phyloP scores from a whole-genome alignment of 805 yeast species.

The Hanseniaspora lindneri region DNA sequence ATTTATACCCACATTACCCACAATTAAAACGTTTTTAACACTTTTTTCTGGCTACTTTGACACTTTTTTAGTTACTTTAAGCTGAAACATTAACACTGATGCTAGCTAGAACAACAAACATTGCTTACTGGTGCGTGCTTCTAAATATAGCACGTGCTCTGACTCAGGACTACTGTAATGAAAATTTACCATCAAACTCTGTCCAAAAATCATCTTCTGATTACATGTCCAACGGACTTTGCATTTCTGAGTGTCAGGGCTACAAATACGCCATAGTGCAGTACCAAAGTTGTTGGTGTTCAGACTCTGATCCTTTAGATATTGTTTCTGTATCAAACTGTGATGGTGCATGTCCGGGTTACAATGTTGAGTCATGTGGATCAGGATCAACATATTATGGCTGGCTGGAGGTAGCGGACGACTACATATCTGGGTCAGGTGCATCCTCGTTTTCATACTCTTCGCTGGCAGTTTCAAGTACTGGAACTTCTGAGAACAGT shows the following conservation, averaged over 20 bases:
- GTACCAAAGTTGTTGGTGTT: conserved; percentile 24
- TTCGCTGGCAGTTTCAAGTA: background rate
- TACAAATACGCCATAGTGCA: conserved; percentile 25
- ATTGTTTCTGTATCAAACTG: conserved; percentile 20
- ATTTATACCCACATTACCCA: too few species aligned
- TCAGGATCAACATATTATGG: conserved; percentile 20
- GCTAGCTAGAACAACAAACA: background rate
- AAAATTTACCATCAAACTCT: conserved; percentile 10
- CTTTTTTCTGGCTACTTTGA: background rate
- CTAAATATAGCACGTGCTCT: background rate
- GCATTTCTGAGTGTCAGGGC: conserved; percentile 21
- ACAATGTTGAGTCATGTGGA: conserved; percentile 24
- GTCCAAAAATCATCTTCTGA: conserved; percentile 1
- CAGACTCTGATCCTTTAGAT: conserved; percentile 19
- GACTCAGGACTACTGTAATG: conserved; percentile 13
- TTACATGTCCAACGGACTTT: conserved; percentile 22
- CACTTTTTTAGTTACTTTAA: background rate
- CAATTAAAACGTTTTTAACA: too few species aligned
- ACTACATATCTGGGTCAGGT: conserved; percentile 3
- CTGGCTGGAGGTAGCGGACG: conserved; percentile 21
- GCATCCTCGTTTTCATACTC: conserved; percentile 10
- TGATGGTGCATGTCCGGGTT: conserved; percentile 23
- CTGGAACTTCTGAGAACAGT: background rate
- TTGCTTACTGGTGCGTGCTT: background rate
- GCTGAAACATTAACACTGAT: too few species aligned